phyloP scores from a whole-genome alignment of 2,329 filamentous ascomycete species.

The Ophiobolus disseminans region DNA sequence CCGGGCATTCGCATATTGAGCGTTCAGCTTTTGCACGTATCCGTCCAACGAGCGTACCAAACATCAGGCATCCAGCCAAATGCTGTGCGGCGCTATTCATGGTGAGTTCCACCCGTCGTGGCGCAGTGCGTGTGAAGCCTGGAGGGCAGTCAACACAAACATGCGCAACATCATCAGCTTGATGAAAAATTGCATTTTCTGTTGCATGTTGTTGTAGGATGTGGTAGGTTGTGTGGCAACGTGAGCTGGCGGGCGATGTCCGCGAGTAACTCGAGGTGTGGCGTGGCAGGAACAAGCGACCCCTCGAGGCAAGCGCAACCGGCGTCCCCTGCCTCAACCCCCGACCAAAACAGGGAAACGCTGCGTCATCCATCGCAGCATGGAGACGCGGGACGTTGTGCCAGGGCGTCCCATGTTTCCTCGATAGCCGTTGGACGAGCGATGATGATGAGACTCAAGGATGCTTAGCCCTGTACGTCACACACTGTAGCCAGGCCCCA shows the following conservation, averaged over 20 bases:
- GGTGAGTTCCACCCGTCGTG: not conserved
- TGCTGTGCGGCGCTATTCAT: not conserved
- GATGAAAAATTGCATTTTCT: no score
- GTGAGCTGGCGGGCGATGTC: no score
- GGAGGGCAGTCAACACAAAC: slow-evolving; percentile 2
- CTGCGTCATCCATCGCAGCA: slow-evolving; percentile 29
- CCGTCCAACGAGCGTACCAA: not conserved
- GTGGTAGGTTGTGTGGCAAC: no score
- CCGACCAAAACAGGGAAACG: slow-evolving; percentile 27
- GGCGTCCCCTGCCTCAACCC: slow-evolving; percentile 3
- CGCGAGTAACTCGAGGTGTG: no score
- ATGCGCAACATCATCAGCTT: no score
- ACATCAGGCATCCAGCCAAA: slow-evolving; percentile 2
- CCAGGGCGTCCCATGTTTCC: slow-evolving; percentile 31
- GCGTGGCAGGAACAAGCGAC: slow-evolving; percentile 13
- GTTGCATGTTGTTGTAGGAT: no score
- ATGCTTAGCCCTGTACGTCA: slow-evolving; percentile 23
- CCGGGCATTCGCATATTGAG: not conserved
- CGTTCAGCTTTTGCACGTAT: not conserved
- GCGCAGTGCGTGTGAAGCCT: not conserved
- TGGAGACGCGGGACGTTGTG: slow-evolving; percentile 20
- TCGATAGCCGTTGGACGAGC: slow-evolving; percentile 17
- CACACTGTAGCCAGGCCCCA: slow-evolving; percentile 10
- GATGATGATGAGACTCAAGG: slow-evolving; percentile 6
- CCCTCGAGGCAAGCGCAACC: slow-evolving; percentile 18